phyloP scores from a whole-genome alignment of 2,329 filamentous ascomycete species.

The Pyrenochaeta sp. region DNA sequence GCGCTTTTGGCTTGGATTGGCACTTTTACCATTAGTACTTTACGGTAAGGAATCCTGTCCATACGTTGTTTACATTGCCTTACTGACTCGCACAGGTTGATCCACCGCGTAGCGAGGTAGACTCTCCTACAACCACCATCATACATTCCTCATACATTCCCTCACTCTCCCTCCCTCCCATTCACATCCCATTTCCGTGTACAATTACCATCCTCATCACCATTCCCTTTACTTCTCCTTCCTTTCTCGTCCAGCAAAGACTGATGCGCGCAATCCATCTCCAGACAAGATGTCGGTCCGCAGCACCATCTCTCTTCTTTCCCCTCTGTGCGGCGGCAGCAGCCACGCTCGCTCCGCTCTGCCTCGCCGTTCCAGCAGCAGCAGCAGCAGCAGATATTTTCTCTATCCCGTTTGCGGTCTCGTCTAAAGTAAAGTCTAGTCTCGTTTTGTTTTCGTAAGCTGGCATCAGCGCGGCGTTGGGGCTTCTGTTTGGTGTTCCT shows the following conservation, averaged over 20 bases:
- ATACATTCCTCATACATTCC: not conserved
- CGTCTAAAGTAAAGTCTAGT: no score
- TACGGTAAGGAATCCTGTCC: conserved; percentile 35
- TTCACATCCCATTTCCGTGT: not conserved
- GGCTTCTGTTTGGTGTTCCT: not conserved
- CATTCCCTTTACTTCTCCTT: conserved; percentile 2
- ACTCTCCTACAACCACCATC: conserved; percentile 14
- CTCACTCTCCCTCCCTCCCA: not conserved
- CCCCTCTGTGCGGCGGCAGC: not conserved
- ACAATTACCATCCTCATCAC: not conserved
- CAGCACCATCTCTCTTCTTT: not conserved
- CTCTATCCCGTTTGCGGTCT: not conserved
- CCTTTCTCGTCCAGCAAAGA: not conserved
- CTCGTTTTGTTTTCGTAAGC: not conserved
- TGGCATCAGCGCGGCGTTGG: conserved; percentile 3
- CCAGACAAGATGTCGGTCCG: not conserved
- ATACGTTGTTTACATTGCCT: not conserved
- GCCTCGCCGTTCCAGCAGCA: no score
- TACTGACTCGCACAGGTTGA: conserved; percentile 29
- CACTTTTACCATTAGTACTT: conserved; percentile 81
- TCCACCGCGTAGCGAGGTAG: conserved; percentile 40
- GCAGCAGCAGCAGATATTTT: no score
- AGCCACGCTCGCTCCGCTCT: not conserved
- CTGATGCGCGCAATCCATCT: not conserved
- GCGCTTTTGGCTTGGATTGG: conserved; percentile 88